Percentiles rank a stretch among this genome's conserved stretches.
Conservation (phyloP, 139 green algal genomes). For the Penium margaritaceum region DNA sequence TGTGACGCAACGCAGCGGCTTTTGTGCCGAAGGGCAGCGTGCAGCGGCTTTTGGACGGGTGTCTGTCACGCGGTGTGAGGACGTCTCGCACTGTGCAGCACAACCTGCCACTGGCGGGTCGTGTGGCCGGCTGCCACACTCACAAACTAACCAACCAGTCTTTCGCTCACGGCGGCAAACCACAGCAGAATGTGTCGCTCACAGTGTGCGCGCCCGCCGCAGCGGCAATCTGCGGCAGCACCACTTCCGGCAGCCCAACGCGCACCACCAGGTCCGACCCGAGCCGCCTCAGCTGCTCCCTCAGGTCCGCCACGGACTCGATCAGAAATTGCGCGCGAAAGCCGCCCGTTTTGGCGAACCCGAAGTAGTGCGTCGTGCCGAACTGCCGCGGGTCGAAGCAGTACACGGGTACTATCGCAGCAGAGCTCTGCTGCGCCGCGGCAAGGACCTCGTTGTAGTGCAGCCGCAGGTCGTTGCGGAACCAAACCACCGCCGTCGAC, state of each 20-base stretch:
- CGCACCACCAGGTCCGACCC: slow-evolving; percentile 63
- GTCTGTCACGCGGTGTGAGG: no score
- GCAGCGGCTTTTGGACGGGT: no score
- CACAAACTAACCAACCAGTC: no score
- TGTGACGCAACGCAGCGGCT: no score
- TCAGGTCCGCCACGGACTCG: slow-evolving; percentile 71
- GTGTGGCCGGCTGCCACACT: no score
- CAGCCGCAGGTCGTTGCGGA: slow-evolving; percentile 80
- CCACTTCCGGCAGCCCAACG: slow-evolving; percentile 70
- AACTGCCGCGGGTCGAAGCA: slow-evolving; percentile 81
- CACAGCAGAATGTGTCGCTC: no score
- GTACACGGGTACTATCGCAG: slow-evolving; percentile 81
- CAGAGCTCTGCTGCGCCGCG: neutral
- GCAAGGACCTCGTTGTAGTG: slow-evolving; percentile 69
- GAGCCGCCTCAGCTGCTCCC: neutral
- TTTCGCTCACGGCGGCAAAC: no score
- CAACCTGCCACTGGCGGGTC: no score
- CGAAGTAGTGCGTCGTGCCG: slow-evolving; percentile 30
- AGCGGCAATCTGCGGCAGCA: slow-evolving; percentile 53
- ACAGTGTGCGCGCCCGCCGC: neutral
- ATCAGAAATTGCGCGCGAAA: slow-evolving; percentile 71
- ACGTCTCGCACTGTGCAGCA: no score
- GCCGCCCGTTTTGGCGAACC: slow-evolving; percentile 31
- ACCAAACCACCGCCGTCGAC: slow-evolving; percentile 71
- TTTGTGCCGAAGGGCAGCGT: no score